Evolutionary conservation across 305 asterid species (phyloP).

Genomic region (Striga hermonthica): DNA sequence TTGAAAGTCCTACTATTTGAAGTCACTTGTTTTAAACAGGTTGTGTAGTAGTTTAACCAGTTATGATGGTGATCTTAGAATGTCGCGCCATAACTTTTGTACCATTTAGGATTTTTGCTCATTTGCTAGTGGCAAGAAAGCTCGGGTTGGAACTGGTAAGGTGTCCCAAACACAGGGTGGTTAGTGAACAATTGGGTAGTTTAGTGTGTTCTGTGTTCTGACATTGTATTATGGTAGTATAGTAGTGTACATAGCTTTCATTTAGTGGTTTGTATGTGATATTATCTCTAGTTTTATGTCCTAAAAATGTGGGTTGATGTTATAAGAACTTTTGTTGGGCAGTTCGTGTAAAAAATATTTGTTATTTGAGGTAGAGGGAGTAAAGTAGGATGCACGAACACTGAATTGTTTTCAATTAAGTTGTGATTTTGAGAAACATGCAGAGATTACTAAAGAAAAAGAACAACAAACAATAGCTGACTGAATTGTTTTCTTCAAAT

Average conservation of each 20-base stretch:
- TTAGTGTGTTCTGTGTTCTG: slow-evolving; percentile 26
- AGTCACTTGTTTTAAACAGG: neutral
- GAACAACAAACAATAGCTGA: no score
- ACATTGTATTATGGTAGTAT: slow-evolving; percentile 15
- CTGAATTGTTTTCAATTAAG: no score
- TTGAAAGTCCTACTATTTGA: slow-evolving; percentile 11
- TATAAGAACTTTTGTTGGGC: no score
- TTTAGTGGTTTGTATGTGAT: no score
- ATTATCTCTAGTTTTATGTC: no score
- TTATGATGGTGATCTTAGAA: slow-evolving; percentile 24
- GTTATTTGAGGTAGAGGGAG: no score
- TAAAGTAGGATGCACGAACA: no score
- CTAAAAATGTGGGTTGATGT: no score
- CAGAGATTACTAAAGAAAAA: no score
- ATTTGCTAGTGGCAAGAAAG: neutral
- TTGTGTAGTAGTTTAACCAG: slow-evolving; percentile 2
- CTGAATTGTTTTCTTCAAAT: no score
- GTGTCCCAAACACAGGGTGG: slow-evolving; percentile 1
- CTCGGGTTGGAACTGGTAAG: neutral
- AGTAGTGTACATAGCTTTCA: slow-evolving; percentile 13
- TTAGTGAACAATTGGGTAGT: slow-evolving; percentile 13
- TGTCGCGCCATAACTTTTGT: slow-evolving; percentile 18
- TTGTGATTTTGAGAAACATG: no score
- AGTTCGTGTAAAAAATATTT: no score
- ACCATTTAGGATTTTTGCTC: slow-evolving; percentile 28